Evolutionary conservation across 208 protist species (phyloP), one percentile per base, ranked within the genome.

Genomic region (Crithidia bombi): DNA sequence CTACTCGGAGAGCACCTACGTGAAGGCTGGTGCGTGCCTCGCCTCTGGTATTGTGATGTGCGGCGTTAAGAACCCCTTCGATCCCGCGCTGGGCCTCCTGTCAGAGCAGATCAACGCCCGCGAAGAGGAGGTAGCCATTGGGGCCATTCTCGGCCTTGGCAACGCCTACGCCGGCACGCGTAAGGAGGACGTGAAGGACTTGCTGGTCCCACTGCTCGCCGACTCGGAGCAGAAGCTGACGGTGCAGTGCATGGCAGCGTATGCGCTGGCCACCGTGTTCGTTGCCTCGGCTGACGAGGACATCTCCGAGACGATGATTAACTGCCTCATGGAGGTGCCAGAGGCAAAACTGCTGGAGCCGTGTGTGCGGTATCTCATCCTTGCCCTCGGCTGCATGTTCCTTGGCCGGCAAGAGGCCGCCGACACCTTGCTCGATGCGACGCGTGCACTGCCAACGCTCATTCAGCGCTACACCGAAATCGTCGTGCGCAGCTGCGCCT

Each of bases 401-500:
- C 79, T 99, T 0, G 91, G 95, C 26, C 83, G 89, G 66, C 88
- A 98, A 64, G 96, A 99, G 52, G 84, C 73, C 0, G 95, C 91
- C 10, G 96, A 99, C 49, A 85, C 95, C 5, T 86, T 97, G 4
- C 68, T 99, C 6, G 97, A 99, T 51, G 91, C 96, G 5, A 83
- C 95, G 1, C 91, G 97, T 50, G 86, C 93, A 11, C 66, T 93
- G 51, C 73, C 93, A 1, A 64, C 75, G 14, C 54, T 89, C 21
- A 93, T 98, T 32, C 86, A 87, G 21, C 75, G 92, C 47, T 99
- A 98, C 83, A 83, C 92, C 5, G 76, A 89, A 54, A 88, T 98
- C 19, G 97, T 98, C 2, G 73, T 99, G 15, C 95, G 98, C 49
- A 93, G 91, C 33, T 99, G 98, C 67, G 99, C 99, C 3, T 99